These are phyloP conservation scores for Larix sibirica DNA, from an alignment of 83 land plant species.

Conservation along the genomic window DNA sequence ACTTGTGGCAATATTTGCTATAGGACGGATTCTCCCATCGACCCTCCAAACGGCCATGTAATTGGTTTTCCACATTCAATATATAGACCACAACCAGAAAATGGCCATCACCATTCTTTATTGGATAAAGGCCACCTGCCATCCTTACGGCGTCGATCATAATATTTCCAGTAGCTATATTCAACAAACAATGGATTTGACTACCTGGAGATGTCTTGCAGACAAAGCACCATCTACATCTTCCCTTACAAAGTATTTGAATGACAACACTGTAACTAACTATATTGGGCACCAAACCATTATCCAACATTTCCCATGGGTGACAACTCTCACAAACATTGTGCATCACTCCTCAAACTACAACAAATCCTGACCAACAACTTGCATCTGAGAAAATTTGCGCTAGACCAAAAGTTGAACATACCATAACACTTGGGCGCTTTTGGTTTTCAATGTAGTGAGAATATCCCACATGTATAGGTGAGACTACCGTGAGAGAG, in stretches of 20 bases:
- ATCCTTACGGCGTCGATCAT: not conserved
- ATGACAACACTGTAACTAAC: no score
- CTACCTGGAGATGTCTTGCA: conserved; percentile 31
- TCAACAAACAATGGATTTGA: conserved; percentile 41
- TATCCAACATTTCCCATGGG: no score
- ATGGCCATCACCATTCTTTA: conserved; percentile 36
- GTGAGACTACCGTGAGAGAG: no score
- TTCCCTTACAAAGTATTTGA: conserved; percentile 23
- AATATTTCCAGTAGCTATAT: conserved; percentile 17
- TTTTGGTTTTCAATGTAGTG: no score
- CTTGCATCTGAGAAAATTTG: no score
- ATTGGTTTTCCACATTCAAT: conserved; percentile 40
- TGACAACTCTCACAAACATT: no score
- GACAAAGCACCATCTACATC: conserved; percentile 67
- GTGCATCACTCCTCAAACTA: no score
- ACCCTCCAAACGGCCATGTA: conserved; percentile 57
- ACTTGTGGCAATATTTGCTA: conserved; percentile 39
- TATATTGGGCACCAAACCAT: no score
- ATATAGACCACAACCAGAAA: conserved; percentile 36
- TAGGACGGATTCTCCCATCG: conserved; percentile 56
- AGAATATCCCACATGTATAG: no score
- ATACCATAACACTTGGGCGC: no score
- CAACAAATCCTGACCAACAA: no score
- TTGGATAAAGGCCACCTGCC: conserved; percentile 18
- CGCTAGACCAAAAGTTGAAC: no score